Evolutionary conservation across 495 filamentous ascomycete genomes (phyloP).

Genomic region (Podospora didyma): DNA sequence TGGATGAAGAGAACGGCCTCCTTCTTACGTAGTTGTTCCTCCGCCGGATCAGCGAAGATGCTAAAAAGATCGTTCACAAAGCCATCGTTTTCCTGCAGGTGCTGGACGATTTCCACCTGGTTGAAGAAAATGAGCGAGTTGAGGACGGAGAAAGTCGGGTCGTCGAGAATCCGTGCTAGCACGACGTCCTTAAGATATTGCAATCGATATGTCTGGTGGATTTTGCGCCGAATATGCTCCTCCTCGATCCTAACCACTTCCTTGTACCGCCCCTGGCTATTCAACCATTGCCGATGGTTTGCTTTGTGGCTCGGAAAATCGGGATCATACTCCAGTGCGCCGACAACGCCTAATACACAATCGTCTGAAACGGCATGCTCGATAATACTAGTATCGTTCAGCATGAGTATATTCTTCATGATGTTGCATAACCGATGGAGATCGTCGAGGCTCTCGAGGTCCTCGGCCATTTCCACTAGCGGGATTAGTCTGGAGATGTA

Average conservation of each 20-base stretch:
- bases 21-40: constrained; percentile 71
- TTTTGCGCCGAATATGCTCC: constrained; percentile 75
- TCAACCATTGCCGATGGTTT: constrained; percentile 91
- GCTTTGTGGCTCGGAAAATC: constrained; percentile 99
- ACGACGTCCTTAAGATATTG: constrained; percentile 99
- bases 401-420: constrained; percentile 90
- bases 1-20: constrained; percentile 96
- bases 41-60: constrained; percentile 68
- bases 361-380: constrained; percentile 89
- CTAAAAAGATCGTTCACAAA: constrained; percentile 88
- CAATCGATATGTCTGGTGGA: constrained; percentile 90
- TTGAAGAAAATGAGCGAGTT: constrained; percentile 99
- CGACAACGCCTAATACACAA: constrained; percentile 86
- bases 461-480: constrained; percentile 79
- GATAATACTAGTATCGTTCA: constrained; percentile 93
- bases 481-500: constrained; percentile 88
- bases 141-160: constrained; percentile 94
- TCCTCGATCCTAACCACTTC: constrained; percentile 94
- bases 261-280: constrained; percentile 84
- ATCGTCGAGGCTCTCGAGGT: constrained; percentile 79
- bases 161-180: constrained; percentile 89
- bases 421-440: constrained; percentile 93
- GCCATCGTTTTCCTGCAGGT: constrained; percentile 71
- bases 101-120: constrained; percentile 94
- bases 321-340: constrained; percentile 95